Conservation (phyloP, 805 yeast genomes). For the Starmera pachycereana region DNA sequence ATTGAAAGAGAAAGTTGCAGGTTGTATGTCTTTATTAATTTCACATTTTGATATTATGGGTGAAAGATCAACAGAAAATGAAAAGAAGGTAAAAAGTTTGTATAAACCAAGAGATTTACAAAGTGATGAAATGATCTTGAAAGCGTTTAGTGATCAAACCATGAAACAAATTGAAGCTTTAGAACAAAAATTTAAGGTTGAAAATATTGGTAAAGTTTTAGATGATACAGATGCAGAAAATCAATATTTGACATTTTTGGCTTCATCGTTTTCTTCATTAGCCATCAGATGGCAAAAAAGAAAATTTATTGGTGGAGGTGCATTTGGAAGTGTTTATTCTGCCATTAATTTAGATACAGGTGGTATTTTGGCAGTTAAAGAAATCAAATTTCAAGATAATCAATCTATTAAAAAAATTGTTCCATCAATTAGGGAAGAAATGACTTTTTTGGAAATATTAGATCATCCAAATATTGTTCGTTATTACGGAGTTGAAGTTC, state of each 20-base stretch:
- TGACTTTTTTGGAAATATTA: constrained; percentile 91
- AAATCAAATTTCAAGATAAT: constrained; percentile 80
- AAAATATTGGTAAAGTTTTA: constrained; percentile 71
- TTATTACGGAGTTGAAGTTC: constrained; percentile 95
- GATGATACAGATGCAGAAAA: constrained; percentile 84
- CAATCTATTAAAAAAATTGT: constrained; percentile 77
- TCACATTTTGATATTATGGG: constrained; percentile 99
- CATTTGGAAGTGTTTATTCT: constrained; percentile 89
- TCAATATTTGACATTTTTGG: constrained; percentile 75
- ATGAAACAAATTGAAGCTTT: constrained; percentile 53
- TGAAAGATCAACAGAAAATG: constrained; percentile 64
- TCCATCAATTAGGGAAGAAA: constrained; percentile 87
- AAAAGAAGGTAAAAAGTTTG: constrained; percentile 32
- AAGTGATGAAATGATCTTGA: constrained; percentile 41
- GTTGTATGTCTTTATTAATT: constrained; percentile 86
- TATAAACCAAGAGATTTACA: constrained; percentile 35
- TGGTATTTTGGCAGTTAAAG: constrained; percentile 94
- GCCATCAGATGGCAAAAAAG: constrained; percentile 98
- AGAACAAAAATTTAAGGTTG: constrained; percentile 38
- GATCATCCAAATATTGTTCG: constrained; percentile 96
- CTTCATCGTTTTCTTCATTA: constrained; percentile 80
- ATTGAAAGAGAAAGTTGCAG: constrained; percentile 76
- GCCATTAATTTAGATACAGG: constrained; percentile 92
- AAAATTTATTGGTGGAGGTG: constrained; percentile 85
- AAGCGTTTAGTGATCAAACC: constrained; percentile 56